Base-by-base conservation (phyloP, 495 filamentous ascomycete species). In the Margaritispora aquatica region DNA sequence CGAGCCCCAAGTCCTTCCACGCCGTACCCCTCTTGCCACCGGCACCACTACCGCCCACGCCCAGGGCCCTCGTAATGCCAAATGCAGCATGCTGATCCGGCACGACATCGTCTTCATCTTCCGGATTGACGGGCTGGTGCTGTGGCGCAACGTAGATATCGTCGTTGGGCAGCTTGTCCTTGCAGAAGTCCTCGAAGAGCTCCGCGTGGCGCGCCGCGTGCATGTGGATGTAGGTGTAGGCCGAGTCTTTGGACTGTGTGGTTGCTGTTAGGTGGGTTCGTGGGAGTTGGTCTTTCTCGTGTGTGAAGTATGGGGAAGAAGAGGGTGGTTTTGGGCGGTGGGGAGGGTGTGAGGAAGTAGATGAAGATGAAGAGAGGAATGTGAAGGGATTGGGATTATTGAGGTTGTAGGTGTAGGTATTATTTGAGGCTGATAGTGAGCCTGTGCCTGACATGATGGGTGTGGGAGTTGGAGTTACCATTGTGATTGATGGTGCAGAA, bases 21-120 rank as follows among this genome's bases (percentile, higher is more conserved):
- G 86, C 84, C 1, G 84, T 75, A 74, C 92, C 91, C 54, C 79
- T 75, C 38, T 17, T n/a, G 8, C 19, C 15, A 15, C 15, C 15
- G 7, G 29, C 7, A 15, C 29, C 29, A 5, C 5, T 44, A 8
- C 38, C 38, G 63, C 72, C 74, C 52, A 80, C 81, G 74, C 88
- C 84, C 62, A 85, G 96, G 0, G 93, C 94, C 64, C 92, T 83
- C 65, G 87, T 81, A 66, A 98, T 97, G 1, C 94, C 94, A 74
- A 96, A 98, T 5, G 94, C 94, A 1, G 94, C 92, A 72, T 98
- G 94, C 76, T 96, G 92, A 67, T 97, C 92, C 0, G 94, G 94
- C 11, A 98, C 92, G 2, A 98, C 88, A 63, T 97, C 94, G 66
- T 98, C 94, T 73, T 98, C 94, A 69, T 98, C 94, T 73, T 97